Conservation (phyloP, 176 grass and related monocot genomes). For the Oryza rufipogon region DNA sequence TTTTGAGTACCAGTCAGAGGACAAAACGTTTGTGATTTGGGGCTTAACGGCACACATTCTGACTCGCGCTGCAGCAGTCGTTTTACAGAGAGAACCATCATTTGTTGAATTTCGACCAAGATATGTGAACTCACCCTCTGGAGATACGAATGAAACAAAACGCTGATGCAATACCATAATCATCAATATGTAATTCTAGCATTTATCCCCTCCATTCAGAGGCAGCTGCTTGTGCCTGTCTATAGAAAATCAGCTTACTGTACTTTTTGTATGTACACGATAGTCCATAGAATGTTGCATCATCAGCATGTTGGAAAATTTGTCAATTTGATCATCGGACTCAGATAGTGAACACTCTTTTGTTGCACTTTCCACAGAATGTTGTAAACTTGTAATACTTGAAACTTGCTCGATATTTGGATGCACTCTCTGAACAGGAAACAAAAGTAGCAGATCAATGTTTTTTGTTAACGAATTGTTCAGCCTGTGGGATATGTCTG, state of each 20-base stretch:
- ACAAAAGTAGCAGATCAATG: background rate
- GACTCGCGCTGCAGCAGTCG: conserved; percentile 71
- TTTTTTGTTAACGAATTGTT: background rate
- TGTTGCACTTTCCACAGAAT: background rate
- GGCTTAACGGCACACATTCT: conserved; percentile 85
- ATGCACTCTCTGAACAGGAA: background rate
- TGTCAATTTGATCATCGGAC: background rate
- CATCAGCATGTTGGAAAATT: background rate
- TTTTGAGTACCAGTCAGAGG: conserved; percentile 61
- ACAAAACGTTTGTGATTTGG: conserved; percentile 83
- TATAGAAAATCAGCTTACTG: conserved; percentile 27
- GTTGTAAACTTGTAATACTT: background rate
- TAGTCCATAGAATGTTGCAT: background rate
- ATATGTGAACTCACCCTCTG: background rate
- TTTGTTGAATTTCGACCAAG: conserved; percentile 52
- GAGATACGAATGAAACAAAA: background rate
- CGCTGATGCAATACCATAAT: background rate
- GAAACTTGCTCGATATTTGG: background rate
- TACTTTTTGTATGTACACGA: conserved; percentile 5
- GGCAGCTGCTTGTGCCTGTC: background rate
- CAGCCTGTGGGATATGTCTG: background rate
- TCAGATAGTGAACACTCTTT: background rate
- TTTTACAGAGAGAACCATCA: conserved; percentile 69
- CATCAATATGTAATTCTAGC: background rate
- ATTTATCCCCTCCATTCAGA: background rate